Evolutionary conservation across 2,329 filamentous ascomycete genomes (phyloP).

Genomic region (Chrysoporthe cubensis): DNA sequence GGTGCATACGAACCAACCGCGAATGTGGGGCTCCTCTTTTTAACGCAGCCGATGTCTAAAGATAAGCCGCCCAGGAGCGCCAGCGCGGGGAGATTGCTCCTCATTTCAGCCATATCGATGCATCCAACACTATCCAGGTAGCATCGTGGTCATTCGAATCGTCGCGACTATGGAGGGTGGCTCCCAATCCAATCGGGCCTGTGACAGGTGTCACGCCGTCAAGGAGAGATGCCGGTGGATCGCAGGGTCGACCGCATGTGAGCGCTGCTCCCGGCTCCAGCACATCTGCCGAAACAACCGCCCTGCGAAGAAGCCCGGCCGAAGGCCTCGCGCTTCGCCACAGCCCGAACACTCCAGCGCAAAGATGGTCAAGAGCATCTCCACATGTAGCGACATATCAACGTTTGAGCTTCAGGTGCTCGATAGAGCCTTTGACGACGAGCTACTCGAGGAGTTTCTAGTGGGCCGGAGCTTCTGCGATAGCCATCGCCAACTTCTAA

Average conservation of each 20-base stretch:
- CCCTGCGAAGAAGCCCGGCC: conserved; percentile 29
- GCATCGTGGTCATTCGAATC: neutral
- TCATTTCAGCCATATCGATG: neutral
- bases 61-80: neutral
- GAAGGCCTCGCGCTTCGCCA: conserved; percentile 23
- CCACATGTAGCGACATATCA: neutral
- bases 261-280: conserved; percentile 32
- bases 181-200: conserved; percentile 9
- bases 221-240: conserved; percentile 35
- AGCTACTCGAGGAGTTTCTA: conserved; percentile 30
- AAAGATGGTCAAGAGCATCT: neutral
- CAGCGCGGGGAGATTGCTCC: neutral
- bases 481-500: conserved; percentile 28
- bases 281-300: conserved; percentile 30
- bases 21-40: neutral
- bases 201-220: conserved; percentile 35
- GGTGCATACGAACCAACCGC: no score
- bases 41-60: neutral
- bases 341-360: neutral
- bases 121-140: neutral
- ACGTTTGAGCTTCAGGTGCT: neutral
- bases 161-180: neutral
- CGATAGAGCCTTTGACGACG: conserved; percentile 26
- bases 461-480: conserved; percentile 33
- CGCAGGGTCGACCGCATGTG: conserved; percentile 25